Evolutionary conservation across 2,329 filamentous ascomycete genomes (phyloP).

Genomic region (Colletotrichum sidae): DNA sequence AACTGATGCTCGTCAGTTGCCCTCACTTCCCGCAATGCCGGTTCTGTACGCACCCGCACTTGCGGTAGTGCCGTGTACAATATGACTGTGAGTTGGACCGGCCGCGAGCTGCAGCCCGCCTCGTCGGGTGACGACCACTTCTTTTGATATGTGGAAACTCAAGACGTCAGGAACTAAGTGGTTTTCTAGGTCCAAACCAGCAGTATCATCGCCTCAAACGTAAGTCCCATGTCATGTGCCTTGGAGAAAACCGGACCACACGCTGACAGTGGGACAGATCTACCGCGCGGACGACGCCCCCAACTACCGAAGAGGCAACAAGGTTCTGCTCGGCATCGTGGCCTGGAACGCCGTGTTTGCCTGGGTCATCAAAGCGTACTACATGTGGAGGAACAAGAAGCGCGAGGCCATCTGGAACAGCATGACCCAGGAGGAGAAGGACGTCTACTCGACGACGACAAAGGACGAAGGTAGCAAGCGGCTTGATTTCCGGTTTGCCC

Average conservation of each 20-base stretch:
- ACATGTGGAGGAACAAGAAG: conserved; percentile 45
- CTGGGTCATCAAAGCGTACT: conserved; percentile 46
- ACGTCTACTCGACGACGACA: conserved; percentile 52
- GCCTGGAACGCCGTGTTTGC: conserved; percentile 49
- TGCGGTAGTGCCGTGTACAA: conserved; percentile 73
- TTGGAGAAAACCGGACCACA: too few species aligned
- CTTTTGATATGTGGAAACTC: too few species aligned
- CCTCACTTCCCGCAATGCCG: conserved; percentile 71
- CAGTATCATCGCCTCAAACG: conserved; percentile 56
- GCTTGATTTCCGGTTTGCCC: conserved; percentile 46
- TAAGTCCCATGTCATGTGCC: conserved; percentile 31
- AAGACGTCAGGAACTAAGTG: too few species aligned
- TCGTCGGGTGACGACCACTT: too few species aligned
- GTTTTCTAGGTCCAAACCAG: conserved; percentile 47
- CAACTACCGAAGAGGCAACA: conserved; percentile 56
- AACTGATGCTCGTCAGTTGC: conserved; percentile 58
- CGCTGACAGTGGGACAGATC: conserved; percentile 37
- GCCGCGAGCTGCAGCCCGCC: too few species aligned
- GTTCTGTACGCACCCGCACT: conserved; percentile 70
- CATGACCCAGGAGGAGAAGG: conserved; percentile 48
- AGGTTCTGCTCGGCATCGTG: conserved; percentile 52
- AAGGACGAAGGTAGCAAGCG: conserved; percentile 56
- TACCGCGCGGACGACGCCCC: conserved; percentile 57
- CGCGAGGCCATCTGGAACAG: conserved; percentile 44
- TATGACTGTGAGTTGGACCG: conserved; percentile 52